These are phyloP conservation scores for Alliaria petiolata DNA, from an alignment of 345 rosid genomes.

Conservation along the genomic window DNA sequence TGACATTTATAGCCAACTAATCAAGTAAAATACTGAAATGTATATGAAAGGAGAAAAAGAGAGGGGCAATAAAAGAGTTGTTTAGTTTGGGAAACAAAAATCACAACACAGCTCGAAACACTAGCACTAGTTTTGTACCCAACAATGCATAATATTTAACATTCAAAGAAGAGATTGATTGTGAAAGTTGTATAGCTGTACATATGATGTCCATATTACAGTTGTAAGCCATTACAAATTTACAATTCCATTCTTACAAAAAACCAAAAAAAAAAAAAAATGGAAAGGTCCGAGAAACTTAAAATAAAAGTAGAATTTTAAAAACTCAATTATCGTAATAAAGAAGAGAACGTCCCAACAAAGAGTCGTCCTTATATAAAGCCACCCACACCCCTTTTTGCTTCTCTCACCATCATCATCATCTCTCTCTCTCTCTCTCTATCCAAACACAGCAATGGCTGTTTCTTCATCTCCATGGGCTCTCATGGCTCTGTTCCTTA, in stretches of 20 bases:
- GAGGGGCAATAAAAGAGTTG: not conserved
- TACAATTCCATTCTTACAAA: too few species aligned
- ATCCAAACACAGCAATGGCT: slow-evolving; percentile 12
- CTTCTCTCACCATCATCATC: slow-evolving; percentile 17
- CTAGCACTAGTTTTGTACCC: not conserved
- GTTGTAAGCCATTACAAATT: slow-evolving; percentile 28
- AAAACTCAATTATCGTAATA: not conserved
- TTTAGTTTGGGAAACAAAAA: not conserved
- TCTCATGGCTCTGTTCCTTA: slow-evolving; percentile 32
- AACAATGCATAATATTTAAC: not conserved
- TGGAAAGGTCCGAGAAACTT: slow-evolving; percentile 24
- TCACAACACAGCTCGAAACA: not conserved
- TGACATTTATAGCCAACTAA: not conserved
- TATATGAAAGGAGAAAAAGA: not conserved
- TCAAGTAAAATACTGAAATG: not conserved
- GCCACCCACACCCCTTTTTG: not conserved
- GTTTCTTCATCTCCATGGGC: slow-evolving; percentile 22
- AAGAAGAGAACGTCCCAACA: slow-evolving; percentile 7
- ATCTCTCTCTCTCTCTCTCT: not conserved
- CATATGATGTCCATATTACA: slow-evolving; percentile 24
- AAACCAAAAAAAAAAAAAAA: not conserved
- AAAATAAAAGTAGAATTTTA: not conserved
- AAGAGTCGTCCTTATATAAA: slow-evolving; percentile 22
- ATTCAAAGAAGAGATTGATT: slow-evolving; percentile 3
- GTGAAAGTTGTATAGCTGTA: slow-evolving; percentile 25